These are phyloP conservation scores for Erigeron philadelphicus DNA, from an alignment of 140 eudicot species.

Conservation along the genomic window DNA sequence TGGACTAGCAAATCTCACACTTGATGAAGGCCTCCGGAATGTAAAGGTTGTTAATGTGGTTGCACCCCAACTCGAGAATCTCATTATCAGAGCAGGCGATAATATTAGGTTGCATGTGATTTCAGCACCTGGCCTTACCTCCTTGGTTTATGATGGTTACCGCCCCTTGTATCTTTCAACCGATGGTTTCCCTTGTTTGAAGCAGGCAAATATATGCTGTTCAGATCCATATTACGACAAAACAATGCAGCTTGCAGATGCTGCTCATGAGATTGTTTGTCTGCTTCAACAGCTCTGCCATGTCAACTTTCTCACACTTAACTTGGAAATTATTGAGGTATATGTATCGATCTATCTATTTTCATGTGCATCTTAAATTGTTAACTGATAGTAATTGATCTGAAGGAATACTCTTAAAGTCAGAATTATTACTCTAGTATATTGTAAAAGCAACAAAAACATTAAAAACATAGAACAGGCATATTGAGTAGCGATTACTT, in stretches of 20 bases:
- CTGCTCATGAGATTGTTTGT: not conserved
- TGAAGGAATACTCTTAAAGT: not conserved
- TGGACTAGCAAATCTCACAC: not conserved
- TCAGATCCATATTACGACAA: no score
- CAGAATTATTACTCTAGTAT: no score
- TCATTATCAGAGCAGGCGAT: not conserved
- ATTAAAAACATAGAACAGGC: no score
- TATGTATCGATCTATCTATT: not conserved
- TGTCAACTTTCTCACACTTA: conserved; percentile 7
- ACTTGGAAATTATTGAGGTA: conserved; percentile 16
- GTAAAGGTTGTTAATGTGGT: not conserved
- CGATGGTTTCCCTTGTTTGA: no score
- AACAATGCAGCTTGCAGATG: no score
- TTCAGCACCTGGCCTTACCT: conserved; percentile 4
- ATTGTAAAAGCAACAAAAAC: no score
- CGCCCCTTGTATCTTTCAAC: no score
- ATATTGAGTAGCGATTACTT: no score
- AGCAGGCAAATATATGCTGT: no score
- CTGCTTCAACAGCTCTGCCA: conserved; percentile 6
- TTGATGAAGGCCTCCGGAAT: not conserved
- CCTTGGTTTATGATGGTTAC: not conserved
- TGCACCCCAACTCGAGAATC: conserved; percentile 11
- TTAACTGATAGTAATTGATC: no score
- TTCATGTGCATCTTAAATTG: not conserved
- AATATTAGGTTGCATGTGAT: not conserved